Evolutionary conservation across 2,329 filamentous ascomycete species (phyloP), one percentile per base, ranked within the genome.

Genomic region (Nigrospora osmanthi): DNA sequence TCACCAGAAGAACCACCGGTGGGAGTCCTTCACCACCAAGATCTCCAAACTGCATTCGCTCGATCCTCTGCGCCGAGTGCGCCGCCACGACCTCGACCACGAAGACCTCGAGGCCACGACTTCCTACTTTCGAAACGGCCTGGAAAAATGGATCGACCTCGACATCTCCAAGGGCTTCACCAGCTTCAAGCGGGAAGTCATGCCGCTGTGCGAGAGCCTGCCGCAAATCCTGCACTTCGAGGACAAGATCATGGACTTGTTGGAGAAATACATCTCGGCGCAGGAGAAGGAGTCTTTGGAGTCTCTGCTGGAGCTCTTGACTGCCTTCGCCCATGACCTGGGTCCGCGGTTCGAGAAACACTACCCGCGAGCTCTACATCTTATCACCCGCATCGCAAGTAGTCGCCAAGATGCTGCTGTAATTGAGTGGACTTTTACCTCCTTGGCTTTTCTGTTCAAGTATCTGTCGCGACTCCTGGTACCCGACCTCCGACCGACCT

Each of bases 341-440:
- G 91, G 91, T 42, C 75, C 77, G 15, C 77, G 83, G 40, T 98
- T 98, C 58, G 90, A 96, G 66, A 88, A 86, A 58, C 82, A 95
- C 63, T 97, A 95, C 62, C 76, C 81, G 38, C 76, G 78, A 42
- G 81, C 86, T 23, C 79, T 98, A 47, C 77, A 73, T 44, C 71
- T 94, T 44, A 81, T 98, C 44, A 79, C 87, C 35, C 80, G 81
- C 14, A 78, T 97, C 52, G 90, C 89, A 11, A 83, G 83, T 44
- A 85, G 81, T 55, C 81, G 87, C 43, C 76, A 86, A 46, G 85
- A 87, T 58, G 83, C 87, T 23, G 87, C 90, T 51, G 89, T 94
- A n/a, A 87, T 97, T 42, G 93, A 98, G 68, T 97, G 91, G 90
- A 91, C 88, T 42, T 98, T 98, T 67, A 89, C 85, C 12, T 90